Conservation (phyloP, 495 filamentous ascomycete species). For the Letharia lupina region DNA sequence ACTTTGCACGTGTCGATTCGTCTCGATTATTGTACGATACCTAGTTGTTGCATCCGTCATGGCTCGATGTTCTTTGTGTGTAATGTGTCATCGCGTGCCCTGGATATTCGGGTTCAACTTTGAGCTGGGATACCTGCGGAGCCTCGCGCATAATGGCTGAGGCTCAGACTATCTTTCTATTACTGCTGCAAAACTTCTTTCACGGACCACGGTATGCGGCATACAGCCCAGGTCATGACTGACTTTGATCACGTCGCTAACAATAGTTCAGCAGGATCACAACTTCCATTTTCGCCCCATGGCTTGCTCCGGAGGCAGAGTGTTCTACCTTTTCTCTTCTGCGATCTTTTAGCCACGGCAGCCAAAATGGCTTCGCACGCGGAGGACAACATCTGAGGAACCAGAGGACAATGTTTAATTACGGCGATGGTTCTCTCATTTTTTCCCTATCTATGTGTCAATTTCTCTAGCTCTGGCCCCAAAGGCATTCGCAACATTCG, state of each 20-base stretch:
- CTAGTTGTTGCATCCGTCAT: neutral
- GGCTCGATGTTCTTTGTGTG: neutral
- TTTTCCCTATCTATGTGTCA: conserved; percentile 7
- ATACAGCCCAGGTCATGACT: neutral
- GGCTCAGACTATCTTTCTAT: neutral
- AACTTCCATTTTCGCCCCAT: neutral
- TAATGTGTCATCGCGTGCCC: conserved; percentile 10
- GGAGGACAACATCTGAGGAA: neutral
- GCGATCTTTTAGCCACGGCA: conserved; percentile 1
- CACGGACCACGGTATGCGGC: neutral
- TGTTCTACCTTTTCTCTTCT: neutral
- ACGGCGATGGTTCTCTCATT: neutral
- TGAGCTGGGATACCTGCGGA: conserved; percentile 1
- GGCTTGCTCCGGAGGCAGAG: neutral
- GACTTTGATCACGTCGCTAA: conserved; percentile 2
- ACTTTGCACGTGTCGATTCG: neutral
- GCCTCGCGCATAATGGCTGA: conserved; percentile 6
- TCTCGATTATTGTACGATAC: neutral
- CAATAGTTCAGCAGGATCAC: neutral
- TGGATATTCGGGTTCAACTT: conserved; percentile 9
- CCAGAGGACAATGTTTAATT: neutral
- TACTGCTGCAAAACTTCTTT: neutral
- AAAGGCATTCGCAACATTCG: neutral
- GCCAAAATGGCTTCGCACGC: neutral
- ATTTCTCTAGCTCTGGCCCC: neutral